Base-by-base conservation (phyloP, 345 rosid genomes). In the Bruguiera parviflora region DNA sequence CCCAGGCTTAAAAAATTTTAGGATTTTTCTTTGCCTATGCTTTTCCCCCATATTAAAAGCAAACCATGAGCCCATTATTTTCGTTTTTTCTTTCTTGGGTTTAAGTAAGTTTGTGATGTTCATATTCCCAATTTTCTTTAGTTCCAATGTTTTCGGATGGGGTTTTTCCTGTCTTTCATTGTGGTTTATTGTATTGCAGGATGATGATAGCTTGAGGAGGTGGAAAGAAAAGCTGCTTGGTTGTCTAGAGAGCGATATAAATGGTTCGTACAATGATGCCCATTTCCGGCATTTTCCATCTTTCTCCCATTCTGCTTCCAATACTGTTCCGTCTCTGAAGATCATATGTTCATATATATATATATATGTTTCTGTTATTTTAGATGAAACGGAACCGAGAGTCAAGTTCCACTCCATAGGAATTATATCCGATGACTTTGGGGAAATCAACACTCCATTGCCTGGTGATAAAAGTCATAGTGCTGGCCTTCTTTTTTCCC, bases 151-250 rank as follows among this genome's bases (percentile, higher is more conserved):
- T n/a, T 21, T 24, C 25, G 24, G 13, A 21, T 11, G 31, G 31
- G 59, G 31, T 56, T 21, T 53, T n/a, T 5, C 11, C 16, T 56
- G 20, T 55, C 29, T 25, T 55, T 55, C 29, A n/a, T 13, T 55
- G 24, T 13, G 11, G 27, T 55, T 55, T 22, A 27, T 53, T 70
- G 51, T 52, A 22, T 76, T 79, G 60, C 84, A 89, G 96, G 93
- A 90, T 64, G 96, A 90, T 81, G 91, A 86, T 39, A 90, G 96
- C 84, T 80, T 90, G 71, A 85, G 85, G 72, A 84, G 89, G 74
- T 90, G 96, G 93, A 90, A 90, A 60, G 91, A 88, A 78, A 82
- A 90, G 81, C 86, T 90, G 69, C 80, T 90, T 65, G 96, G 96
- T 11, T 73, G 78, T 24, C 77, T 90, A 4, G 93, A 86, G 67